Conservation (phyloP, 257 asterid genomes). For the Pogostemon cablin region DNA sequence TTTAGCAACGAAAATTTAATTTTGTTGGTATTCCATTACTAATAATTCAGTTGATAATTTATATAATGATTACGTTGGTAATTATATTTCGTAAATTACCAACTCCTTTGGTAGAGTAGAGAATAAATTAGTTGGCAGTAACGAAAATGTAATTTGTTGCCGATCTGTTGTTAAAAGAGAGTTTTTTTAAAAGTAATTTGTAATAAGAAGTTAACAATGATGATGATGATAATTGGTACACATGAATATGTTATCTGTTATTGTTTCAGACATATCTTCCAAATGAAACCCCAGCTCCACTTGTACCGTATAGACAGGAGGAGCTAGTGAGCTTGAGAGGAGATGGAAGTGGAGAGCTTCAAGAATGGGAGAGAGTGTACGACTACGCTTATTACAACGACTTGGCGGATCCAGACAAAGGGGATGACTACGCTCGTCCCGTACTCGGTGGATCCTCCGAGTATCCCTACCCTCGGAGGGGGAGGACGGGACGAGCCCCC, state of each 20-base stretch:
- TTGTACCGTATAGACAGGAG: constrained; percentile 41
- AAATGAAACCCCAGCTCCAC: constrained; percentile 46
- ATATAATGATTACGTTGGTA: too few species aligned
- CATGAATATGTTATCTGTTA: not conserved
- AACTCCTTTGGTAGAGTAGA: too few species aligned
- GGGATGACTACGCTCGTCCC: constrained; percentile 38
- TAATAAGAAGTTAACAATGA: too few species aligned
- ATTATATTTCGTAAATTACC: too few species aligned
- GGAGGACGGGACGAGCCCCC: constrained; percentile 69
- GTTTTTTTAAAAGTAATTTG: too few species aligned
- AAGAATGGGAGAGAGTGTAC: constrained; percentile 62
- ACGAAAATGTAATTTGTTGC: too few species aligned
- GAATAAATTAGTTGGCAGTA: too few species aligned
- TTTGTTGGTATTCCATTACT: too few species aligned
- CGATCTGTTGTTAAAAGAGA: too few species aligned
- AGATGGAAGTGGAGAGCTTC: constrained; percentile 42
- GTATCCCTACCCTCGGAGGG: constrained; percentile 75
- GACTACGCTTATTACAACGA: constrained; percentile 59
- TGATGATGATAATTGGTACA: too few species aligned
- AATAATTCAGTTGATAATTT: too few species aligned
- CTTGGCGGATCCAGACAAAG: constrained; percentile 47
- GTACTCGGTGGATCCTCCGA: constrained; percentile 46
- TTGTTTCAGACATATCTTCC: constrained; percentile 43
- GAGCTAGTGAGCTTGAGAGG: constrained; percentile 49
- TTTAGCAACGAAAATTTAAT: too few species aligned